Base-by-base conservation (phyloP, 257 asterid genomes). In the Nicotiana paniculata region DNA sequence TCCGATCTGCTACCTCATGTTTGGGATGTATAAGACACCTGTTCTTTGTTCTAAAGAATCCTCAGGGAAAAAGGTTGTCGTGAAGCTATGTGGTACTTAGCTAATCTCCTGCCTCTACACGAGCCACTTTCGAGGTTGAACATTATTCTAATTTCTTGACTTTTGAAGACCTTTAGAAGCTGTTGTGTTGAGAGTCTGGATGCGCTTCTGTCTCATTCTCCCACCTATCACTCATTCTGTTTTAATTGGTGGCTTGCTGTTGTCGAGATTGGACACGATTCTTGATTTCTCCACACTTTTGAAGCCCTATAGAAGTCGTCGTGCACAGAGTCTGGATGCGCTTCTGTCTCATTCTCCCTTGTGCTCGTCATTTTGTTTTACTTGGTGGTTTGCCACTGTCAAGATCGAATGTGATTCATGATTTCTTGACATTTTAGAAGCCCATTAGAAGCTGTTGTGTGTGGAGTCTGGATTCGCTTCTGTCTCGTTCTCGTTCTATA, bases 71-170 rank as follows among this genome's bases (percentile, higher is more conserved):
- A 33, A 51, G 26, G 80, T 43, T 51, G 63, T 53, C 12, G 3
- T 43, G 28, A 33, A 74, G 62, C 62, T 74, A 13, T 74, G 79
- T 48, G 79, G 63, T 75, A 51, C 63, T 48, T 75, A 75, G 79
- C 43, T 72, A 58, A 75, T 51, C 43, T 26, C 80, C 46, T 75
- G 43, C 46, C 80, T 51, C 58, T 32, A 75, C 63, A 17, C 63
- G 26, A 26, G 80, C 80, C 46, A 51, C 62, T 75, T 13, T 26
- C 63, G 28, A 48, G 28, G 17, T 51, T 75, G 63, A 75, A 75
- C 46, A 26, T 15, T 37, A 75, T 51, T 48, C 63, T 51, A 37
- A 64, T 64, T 28, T 28, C 70, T 24, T 26, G 63, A 26, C 63
- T 26, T 75, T 51, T 75, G 46, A 75, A 75, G 43, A 7, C 63